These are phyloP conservation scores for Pythium grandisporangium DNA, from an alignment of 352 stramenopile genomes.

Conservation along the genomic window DNA sequence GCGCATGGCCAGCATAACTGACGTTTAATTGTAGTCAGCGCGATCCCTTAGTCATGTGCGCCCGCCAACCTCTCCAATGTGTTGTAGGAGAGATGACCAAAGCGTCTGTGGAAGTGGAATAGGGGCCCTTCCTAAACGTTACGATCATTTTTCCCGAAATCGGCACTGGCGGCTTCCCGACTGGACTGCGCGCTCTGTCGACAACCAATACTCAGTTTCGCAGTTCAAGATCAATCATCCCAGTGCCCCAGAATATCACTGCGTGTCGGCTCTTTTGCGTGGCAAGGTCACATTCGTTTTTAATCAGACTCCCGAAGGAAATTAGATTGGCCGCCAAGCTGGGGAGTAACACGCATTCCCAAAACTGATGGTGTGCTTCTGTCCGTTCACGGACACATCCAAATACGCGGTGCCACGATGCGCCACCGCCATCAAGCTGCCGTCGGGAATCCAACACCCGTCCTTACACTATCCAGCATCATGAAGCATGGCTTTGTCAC, in stretches of 20 bases:
- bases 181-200: not conserved
- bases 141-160: not conserved
- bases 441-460: not conserved
- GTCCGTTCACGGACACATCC: not conserved
- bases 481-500: not conserved
- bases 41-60: not conserved
- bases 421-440: not conserved
- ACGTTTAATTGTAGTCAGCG: not conserved
- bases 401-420: not conserved
- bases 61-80: constrained; percentile 3
- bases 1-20: constrained; percentile 6
- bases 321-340: constrained; percentile 1
- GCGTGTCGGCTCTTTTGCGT: not conserved
- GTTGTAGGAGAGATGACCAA: constrained; percentile 5
- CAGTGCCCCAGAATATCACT: not conserved
- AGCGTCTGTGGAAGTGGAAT: constrained; percentile 3
- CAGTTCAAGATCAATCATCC: not conserved
- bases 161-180: not conserved
- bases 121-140: constrained; percentile 2
- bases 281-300: not conserved
- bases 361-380: not conserved
- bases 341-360: not conserved
- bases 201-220: constrained; percentile 5
- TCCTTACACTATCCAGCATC: not conserved
- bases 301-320: constrained; percentile 1